Percentiles rank a stretch among this genome's conserved stretches.
Evolutionary conservation across 2,329 filamentous ascomycete genomes (phyloP).

Genomic region (Colletotrichum salicis): DNA sequence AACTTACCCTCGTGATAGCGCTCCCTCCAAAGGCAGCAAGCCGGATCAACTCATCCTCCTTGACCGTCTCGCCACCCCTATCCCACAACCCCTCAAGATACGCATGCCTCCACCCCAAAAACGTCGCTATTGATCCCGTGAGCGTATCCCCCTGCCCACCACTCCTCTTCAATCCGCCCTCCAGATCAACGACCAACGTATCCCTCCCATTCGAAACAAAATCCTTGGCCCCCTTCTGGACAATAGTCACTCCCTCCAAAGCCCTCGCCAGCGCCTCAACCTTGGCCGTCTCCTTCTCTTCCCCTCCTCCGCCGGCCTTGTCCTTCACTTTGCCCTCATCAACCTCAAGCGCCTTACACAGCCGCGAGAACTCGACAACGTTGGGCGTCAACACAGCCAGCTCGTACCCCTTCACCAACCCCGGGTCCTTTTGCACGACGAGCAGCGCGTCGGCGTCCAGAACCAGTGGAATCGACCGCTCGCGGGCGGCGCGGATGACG

Average conservation of each 20-base stretch:
- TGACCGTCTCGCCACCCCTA: constrained; percentile 41
- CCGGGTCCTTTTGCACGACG: constrained; percentile 79
- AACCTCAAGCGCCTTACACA: constrained; percentile 81
- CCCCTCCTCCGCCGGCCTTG: constrained; percentile 40
- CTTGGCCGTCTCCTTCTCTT: constrained; percentile 48
- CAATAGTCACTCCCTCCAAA: constrained; percentile 87
- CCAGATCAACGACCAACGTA: constrained; percentile 80
- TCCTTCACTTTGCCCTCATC: constrained; percentile 59
- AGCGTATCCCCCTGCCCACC: constrained; percentile 96
- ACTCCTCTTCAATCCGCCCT: constrained; percentile 87
- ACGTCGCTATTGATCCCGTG: constrained; percentile 87
- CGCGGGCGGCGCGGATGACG: constrained; percentile 82
- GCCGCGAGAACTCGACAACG: constrained; percentile 86
- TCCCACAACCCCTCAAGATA: constrained; percentile 86
- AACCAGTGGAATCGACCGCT: constrained; percentile 80
- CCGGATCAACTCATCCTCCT: constrained; percentile 72
- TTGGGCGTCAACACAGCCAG: constrained; percentile 94
- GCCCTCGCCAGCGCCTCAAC: constrained; percentile 77
- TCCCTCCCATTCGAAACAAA: constrained; percentile 82
- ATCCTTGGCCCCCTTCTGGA: constrained; percentile 89
- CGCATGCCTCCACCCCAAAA: constrained; percentile 87
- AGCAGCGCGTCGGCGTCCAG: constrained; percentile 91
- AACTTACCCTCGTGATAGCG: constrained; percentile 80
- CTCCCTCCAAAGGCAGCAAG: constrained; percentile 89
- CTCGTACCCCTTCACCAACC: constrained; percentile 81